Conservation (phyloP, 306 rosid genomes). For the Calophaca sinica region DNA sequence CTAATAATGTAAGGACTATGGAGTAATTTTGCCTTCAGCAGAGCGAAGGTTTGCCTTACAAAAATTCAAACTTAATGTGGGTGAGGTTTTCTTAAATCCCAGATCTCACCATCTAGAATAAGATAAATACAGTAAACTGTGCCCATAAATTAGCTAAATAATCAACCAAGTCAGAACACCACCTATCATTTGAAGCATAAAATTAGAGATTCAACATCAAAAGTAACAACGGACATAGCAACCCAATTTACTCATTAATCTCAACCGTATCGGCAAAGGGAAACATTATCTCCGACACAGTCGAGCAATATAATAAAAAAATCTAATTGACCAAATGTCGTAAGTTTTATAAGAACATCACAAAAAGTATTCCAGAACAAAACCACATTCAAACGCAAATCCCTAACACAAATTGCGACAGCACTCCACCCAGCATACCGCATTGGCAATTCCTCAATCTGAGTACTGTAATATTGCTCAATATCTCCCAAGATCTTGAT, state of each 20-base stretch:
- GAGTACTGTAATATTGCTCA: conserved; percentile 96
- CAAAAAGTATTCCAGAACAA: conserved; percentile 14
- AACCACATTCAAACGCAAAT: conserved; percentile 38
- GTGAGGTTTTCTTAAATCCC: too few relatives aligned
- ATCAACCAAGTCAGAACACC: conserved; percentile 32
- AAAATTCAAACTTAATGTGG: too few relatives aligned
- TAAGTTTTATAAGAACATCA: conserved; percentile 27
- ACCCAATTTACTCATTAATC: conserved; percentile 48
- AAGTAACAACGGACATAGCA: conserved; percentile 36
- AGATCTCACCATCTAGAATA: neutral
- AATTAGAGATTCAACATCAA: conserved; percentile 42
- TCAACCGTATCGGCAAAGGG: conserved; percentile 37
- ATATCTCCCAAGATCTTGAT: conserved; percentile 95
- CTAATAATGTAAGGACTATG: too few relatives aligned
- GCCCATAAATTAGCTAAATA: neutral
- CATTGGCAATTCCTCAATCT: conserved; percentile 96
- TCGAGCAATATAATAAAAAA: conserved; percentile 29
- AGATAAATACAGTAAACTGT: neutral
- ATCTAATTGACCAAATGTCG: conserved; percentile 36
- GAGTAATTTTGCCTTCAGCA: too few relatives aligned
- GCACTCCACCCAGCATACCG: conserved; percentile 49
- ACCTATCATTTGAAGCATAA: conserved; percentile 30
- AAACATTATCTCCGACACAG: conserved; percentile 12
- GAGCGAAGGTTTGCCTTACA: too few relatives aligned
- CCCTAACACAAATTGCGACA: conserved; percentile 29